A percentile compares a stretch with the other conserved stretches of the same genome.
Evolutionary conservation across 2,329 filamentous ascomycete species (phyloP).

Genomic region (Fusarium sp.): DNA sequence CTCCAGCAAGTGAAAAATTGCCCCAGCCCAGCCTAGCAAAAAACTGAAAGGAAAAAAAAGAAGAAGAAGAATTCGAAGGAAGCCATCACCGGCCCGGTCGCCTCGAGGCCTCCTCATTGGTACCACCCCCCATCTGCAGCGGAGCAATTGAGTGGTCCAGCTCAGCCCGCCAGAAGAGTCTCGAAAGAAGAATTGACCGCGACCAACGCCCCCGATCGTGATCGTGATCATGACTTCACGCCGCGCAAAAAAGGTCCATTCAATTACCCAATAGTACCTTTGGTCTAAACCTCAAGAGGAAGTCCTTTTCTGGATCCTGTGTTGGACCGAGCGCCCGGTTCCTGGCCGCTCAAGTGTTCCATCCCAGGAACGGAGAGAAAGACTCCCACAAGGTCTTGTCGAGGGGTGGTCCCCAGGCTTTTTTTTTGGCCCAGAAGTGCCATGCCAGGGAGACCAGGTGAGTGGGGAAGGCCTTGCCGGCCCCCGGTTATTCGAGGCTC

Average conservation of each 20-base stretch:
- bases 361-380: conserved; percentile 45
- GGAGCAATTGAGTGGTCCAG: conserved; percentile 23
- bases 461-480: conserved; percentile 37
- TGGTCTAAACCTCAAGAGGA: conserved; percentile 47
- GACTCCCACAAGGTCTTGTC: conserved; percentile 1
- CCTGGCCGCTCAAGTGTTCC: conserved; percentile 47
- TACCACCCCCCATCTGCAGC: conserved; percentile 36
- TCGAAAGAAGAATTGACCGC: conserved; percentile 38
- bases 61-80: neutral
- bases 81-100: conserved; percentile 42
- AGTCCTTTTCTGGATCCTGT: conserved; percentile 32
- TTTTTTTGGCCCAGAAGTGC: conserved; percentile 15
- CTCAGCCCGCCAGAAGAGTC: conserved; percentile 45
- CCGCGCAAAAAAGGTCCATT: conserved; percentile 43
- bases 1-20: conserved; percentile 6
- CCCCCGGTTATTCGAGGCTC: conserved; percentile 53
- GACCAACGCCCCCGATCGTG: conserved; percentile 44
- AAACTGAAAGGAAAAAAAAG: neutral
- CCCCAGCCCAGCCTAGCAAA: neutral
- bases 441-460: conserved; percentile 2
- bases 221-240: conserved; percentile 52
- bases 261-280: conserved; percentile 51
- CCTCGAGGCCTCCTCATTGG: conserved; percentile 27
- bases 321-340: conserved; percentile 47
- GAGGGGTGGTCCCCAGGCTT: conserved; percentile 13